Percentiles rank a stretch among this genome's conserved stretches.
These are phyloP conservation scores for Linnemannia schmuckeri DNA, from an alignment of 192 early-diverging fungal genomes.

Conservation along the genomic window DNA sequence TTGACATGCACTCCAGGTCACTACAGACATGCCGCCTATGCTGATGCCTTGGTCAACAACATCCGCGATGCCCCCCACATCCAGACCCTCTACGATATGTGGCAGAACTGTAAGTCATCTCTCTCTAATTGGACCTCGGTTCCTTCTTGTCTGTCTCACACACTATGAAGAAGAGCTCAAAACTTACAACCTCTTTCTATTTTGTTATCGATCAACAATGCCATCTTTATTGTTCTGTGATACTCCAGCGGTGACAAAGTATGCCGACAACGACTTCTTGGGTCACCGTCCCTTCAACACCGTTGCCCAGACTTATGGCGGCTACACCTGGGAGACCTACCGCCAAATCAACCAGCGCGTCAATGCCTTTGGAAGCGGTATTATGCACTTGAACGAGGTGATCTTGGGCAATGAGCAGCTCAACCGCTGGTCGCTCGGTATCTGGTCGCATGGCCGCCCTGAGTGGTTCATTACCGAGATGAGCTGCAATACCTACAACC, in stretches of 20 bases:
- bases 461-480: constrained; percentile 70
- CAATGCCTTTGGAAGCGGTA: constrained; percentile 76
- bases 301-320: constrained; percentile 71
- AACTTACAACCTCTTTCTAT: neutral
- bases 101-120: constrained; percentile 58
- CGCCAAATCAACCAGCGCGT: constrained; percentile 70
- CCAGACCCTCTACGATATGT: constrained; percentile 64
- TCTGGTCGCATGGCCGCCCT: constrained; percentile 76
- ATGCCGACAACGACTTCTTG: constrained; percentile 70
- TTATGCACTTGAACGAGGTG: constrained; percentile 72
- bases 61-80: constrained; percentile 62
- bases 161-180: neutral
- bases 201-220: neutral
- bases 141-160: neutral
- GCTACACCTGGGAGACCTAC: constrained; percentile 81
- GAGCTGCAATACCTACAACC: constrained; percentile 67
- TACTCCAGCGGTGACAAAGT: constrained; percentile 64
- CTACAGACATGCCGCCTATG: constrained; percentile 59
- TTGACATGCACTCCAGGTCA: constrained; percentile 49
- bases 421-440: constrained; percentile 67
- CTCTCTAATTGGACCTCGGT: neutral
- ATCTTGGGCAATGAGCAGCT: constrained; percentile 48
- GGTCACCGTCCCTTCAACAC: constrained; percentile 74
- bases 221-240: neutral
- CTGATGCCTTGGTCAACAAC: constrained; percentile 47